Evolutionary conservation across 108 stramenopile genomes (phyloP).

Genomic region (Aurantiochytrium sp.): DNA sequence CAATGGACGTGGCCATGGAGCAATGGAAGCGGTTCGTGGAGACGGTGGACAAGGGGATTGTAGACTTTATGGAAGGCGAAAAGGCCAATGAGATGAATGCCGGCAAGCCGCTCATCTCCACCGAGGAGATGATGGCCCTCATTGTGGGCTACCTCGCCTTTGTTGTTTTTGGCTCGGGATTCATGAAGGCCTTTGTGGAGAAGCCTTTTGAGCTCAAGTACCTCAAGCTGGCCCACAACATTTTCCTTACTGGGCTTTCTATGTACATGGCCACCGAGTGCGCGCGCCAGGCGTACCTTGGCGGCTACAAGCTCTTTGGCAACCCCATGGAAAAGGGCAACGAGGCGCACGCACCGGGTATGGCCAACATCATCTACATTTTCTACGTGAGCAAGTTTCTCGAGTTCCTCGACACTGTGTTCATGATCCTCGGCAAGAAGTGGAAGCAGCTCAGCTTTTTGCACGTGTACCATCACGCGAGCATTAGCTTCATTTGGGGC

Average conservation of each 20-base stretch:
- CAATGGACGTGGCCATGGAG: no score
- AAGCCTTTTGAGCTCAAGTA: constrained; percentile 71
- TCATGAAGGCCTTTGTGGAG: constrained; percentile 43
- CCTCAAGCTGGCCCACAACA: constrained; percentile 93
- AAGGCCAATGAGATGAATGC: not conserved
- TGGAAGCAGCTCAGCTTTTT: constrained; percentile 96
- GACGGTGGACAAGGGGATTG: not conserved
- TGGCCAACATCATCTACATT: constrained; percentile 85
- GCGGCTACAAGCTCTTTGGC: constrained; percentile 73
- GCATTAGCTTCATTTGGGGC: constrained; percentile 98
- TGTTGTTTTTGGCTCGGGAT: constrained; percentile 62
- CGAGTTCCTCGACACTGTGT: constrained; percentile 98
- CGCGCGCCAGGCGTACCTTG: constrained; percentile 73
- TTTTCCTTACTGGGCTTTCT: constrained; percentile 92
- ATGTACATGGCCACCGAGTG: constrained; percentile 98
- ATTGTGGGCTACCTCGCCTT: constrained; percentile 69
- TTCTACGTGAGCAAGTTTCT: constrained; percentile 96
- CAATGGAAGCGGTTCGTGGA: not conserved
- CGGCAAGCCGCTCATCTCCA: not conserved
- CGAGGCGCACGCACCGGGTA: constrained; percentile 55
- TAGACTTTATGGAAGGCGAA: not conserved
- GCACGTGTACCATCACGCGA: constrained; percentile 99
- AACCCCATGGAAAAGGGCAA: constrained; percentile 52
- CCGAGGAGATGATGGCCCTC: constrained; percentile 35
- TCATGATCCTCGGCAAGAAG: constrained; percentile 94